Evolutionary conservation across 345 rosid species (phyloP).

Genomic region (Eucalyptus regnans): DNA sequence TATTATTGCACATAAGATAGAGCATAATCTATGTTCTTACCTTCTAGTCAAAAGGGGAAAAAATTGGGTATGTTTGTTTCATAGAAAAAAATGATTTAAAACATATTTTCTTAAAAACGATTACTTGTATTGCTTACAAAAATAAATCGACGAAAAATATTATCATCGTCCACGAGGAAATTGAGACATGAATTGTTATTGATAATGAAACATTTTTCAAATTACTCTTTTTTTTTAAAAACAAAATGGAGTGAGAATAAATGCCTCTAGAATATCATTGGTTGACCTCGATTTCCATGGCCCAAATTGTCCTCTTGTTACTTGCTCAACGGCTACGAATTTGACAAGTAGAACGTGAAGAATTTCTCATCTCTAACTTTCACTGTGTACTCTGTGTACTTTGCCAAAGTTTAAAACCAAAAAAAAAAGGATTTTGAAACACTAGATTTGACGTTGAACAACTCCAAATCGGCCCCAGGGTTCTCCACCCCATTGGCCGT

Average conservation of each 20-base stretch:
- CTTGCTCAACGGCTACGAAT: background rate
- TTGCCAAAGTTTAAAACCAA: background rate
- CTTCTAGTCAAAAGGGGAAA: background rate
- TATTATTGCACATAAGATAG: background rate
- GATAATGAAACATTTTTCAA: background rate
- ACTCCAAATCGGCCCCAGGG: background rate
- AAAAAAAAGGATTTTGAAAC: background rate
- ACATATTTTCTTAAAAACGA: no score
- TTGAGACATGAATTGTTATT: background rate
- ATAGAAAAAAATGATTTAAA: background rate
- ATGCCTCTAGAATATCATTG: background rate
- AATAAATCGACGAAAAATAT: background rate
- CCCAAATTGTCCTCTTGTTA: background rate
- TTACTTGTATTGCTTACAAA: background rate
- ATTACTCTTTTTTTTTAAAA: background rate
- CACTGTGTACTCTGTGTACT: background rate
- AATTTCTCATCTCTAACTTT: background rate
- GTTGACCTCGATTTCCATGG: background rate
- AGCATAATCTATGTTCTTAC: background rate
- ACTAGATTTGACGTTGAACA: background rate
- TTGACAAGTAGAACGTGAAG: background rate
- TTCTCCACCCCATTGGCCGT: background rate
- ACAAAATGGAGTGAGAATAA: accelerated
- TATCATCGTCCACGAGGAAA: background rate
- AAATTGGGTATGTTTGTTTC: background rate